Percentiles rank a stretch among this genome's conserved stretches.
Conservation (phyloP, 345 rosid genomes). For the Gossypium anomalum region DNA sequence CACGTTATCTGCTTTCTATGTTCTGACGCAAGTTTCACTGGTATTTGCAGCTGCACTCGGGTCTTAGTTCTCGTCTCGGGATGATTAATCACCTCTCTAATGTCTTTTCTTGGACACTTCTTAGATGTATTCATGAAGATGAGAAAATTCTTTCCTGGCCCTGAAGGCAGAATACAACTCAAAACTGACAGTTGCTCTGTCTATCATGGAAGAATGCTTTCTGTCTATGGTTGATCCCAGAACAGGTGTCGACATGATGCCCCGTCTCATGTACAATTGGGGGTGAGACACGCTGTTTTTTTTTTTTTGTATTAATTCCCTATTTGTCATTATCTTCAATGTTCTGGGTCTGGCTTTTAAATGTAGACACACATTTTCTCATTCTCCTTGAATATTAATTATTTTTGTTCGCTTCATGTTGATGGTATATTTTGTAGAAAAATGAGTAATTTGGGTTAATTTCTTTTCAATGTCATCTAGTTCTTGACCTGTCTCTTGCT, state of each 20-base stretch:
- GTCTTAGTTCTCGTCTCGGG: conserved; percentile 56
- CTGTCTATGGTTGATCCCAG: conserved; percentile 89
- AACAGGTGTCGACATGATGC: conserved; percentile 92
- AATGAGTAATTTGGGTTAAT: background rate
- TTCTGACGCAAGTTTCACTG: conserved; percentile 3
- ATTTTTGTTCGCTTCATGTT: background rate
- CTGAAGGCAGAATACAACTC: conserved; percentile 94
- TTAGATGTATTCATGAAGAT: conserved; percentile 79
- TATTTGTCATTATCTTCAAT: background rate
- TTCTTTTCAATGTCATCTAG: background rate
- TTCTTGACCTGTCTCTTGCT: background rate
- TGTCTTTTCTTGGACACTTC: conserved; percentile 69
- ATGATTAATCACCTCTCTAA: conserved; percentile 43
- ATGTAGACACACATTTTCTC: background rate
- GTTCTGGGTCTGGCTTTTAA: background rate
- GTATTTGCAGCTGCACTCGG: conserved; percentile 9
- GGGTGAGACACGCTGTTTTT: conserved; percentile 39
- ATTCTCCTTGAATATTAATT: background rate
- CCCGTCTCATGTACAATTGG: conserved; percentile 86
- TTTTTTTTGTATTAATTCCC: background rate
- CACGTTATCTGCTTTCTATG: background rate
- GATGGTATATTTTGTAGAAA: background rate
- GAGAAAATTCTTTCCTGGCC: conserved; percentile 71
- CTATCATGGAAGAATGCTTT: conserved; percentile 95
- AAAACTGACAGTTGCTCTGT: conserved; percentile 79